Evolutionary conservation across 2,329 filamentous ascomycete genomes (phyloP).

Genomic region (Penicillium sp.): DNA sequence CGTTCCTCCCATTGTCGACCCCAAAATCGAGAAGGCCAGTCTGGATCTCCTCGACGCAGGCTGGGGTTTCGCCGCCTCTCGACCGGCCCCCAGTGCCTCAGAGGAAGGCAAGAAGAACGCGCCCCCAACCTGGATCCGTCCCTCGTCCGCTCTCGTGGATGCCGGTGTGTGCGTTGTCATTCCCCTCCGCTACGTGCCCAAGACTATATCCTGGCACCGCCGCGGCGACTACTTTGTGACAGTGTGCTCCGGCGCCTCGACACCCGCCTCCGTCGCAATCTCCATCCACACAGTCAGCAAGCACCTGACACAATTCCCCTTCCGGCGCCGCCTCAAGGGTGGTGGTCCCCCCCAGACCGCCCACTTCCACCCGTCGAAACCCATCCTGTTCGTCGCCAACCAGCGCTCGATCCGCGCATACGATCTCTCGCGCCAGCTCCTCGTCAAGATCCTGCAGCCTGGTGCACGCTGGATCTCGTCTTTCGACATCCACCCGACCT

Average conservation of each 20-base stretch:
- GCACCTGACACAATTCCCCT: conserved; percentile 91
- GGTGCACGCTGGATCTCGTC: conserved; percentile 93
- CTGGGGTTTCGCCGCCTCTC: conserved; percentile 83
- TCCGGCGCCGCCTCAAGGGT: conserved; percentile 68
- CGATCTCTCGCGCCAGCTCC: conserved; percentile 84
- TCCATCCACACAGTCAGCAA: conserved; percentile 94
- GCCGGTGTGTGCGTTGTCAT: conserved; percentile 74
- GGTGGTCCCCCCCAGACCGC: conserved; percentile 80
- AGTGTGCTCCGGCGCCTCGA: conserved; percentile 67
- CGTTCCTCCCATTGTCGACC: conserved; percentile 69
- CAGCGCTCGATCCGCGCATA: conserved; percentile 91
- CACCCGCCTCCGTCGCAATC: conserved; percentile 61
- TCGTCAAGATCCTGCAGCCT: conserved; percentile 89
- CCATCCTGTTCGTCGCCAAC: conserved; percentile 93
- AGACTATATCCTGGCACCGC: conserved; percentile 89
- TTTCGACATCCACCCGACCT: conserved; percentile 85
- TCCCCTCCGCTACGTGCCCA: conserved; percentile 75
- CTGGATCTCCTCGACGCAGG: conserved; percentile 77
- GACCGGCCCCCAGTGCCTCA: conserved; percentile 50
- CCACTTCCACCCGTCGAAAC: conserved; percentile 90
- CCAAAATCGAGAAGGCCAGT: conserved; percentile 70
- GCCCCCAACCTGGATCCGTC: conserved; percentile 78
- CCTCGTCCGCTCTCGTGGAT: conserved; percentile 69
- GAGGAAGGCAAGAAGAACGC: conserved; percentile 64
- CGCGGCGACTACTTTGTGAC: conserved; percentile 92